Conservation (phyloP, 495 filamentous ascomycete genomes). For the Podospora pseudocomata region DNA sequence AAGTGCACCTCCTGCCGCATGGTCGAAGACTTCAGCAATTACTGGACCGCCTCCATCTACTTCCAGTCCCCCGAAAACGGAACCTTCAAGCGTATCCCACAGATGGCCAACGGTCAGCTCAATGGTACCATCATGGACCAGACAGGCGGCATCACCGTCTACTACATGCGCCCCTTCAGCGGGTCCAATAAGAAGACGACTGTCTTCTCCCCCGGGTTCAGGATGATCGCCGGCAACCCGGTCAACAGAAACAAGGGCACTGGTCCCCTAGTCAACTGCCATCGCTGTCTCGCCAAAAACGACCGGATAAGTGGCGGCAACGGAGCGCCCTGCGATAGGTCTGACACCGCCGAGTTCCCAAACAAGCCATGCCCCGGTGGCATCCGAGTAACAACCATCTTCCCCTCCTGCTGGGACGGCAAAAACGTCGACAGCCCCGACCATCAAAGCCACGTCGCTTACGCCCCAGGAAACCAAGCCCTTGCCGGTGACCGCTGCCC, state of each 20-base stretch:
- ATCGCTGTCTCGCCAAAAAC: slow-evolving; percentile 65
- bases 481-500: slow-evolving; percentile 38
- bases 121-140: slow-evolving; percentile 38
- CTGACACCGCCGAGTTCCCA: slow-evolving; percentile 35
- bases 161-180: slow-evolving; percentile 44
- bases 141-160: slow-evolving; percentile 43
- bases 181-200: slow-evolving; percentile 38
- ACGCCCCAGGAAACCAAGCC: slow-evolving; percentile 53
- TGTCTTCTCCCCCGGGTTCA: slow-evolving; percentile 49
- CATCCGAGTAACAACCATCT: slow-evolving; percentile 44
- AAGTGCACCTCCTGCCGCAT: slow-evolving; percentile 40
- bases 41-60: slow-evolving; percentile 46
- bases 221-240: slow-evolving; percentile 70
- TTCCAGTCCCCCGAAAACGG: slow-evolving; percentile 42
- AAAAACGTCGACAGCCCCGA: slow-evolving; percentile 56
- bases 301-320: slow-evolving; percentile 48
- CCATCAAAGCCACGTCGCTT: slow-evolving; percentile 63
- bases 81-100: slow-evolving; percentile 43
- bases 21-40: slow-evolving; percentile 40
- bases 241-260: slow-evolving; percentile 41
- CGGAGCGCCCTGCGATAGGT: slow-evolving; percentile 8
- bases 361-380: slow-evolving; percentile 33
- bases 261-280: slow-evolving; percentile 51
- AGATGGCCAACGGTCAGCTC: slow-evolving; percentile 37
- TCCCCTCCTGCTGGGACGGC: slow-evolving; percentile 69